These are phyloP conservation scores for Symbiodinium pilosum DNA, from an alignment of 73 alveolate genomes.

Conservation along the genomic window DNA sequence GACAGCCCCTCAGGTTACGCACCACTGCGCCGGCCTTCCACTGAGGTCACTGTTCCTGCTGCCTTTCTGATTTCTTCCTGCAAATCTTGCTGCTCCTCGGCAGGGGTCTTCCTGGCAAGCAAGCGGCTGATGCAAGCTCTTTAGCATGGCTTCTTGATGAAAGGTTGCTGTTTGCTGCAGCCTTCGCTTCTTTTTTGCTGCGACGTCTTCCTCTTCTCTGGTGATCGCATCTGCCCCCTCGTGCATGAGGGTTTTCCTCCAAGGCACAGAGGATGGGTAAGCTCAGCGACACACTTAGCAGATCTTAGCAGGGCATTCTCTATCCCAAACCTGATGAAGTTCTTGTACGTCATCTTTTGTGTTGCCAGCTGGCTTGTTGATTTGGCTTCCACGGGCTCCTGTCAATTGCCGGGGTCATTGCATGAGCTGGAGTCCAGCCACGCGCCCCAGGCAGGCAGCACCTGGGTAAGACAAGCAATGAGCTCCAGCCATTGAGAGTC, in stretches of 20 bases:
- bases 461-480: too few relatives aligned
- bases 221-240: constrained; percentile 94
- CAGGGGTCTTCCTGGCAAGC: constrained; percentile 22
- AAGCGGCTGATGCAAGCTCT: neutral
- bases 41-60: constrained; percentile 18
- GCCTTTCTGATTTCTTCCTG: constrained; percentile 73
- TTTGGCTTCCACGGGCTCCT: neutral
- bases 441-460: too few relatives aligned
- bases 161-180: too few relatives aligned
- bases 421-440: too few relatives aligned
- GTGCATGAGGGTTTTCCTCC: constrained; percentile 36
- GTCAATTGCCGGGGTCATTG: too few relatives aligned
- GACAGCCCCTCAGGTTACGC: neutral
- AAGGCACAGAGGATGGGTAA: neutral
- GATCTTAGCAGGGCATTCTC: too few relatives aligned
- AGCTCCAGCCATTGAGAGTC: too few relatives aligned
- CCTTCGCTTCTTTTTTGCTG: neutral
- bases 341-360: constrained; percentile 58
- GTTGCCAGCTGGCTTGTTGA: neutral
- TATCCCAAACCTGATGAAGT: neutral
- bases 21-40: neutral
- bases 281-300: neutral
- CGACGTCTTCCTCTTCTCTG: constrained; percentile 56
- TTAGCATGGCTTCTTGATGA: neutral
- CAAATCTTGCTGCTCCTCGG: constrained; percentile 56